phyloP scores from a whole-genome alignment of 2,329 filamentous ascomycete genomes.

The Neonectria hederae region DNA sequence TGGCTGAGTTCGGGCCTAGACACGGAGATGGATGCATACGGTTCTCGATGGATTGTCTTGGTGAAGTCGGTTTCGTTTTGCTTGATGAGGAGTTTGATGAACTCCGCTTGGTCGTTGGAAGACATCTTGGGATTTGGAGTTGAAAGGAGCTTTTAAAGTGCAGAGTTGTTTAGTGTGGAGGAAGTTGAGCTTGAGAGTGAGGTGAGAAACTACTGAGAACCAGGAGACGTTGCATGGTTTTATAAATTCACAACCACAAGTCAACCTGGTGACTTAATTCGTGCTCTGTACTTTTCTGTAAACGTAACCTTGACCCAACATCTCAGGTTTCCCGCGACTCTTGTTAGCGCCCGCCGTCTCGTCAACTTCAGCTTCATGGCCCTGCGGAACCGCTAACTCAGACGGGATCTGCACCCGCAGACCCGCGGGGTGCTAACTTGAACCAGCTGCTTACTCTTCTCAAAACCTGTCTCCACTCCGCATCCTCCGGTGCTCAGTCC shows the following conservation, averaged over 20 bases:
- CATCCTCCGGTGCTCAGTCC: not conserved
- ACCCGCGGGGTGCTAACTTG: not conserved
- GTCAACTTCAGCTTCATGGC: not conserved
- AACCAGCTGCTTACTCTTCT: not conserved
- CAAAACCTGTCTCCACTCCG: not conserved
- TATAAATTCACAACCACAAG: not conserved
- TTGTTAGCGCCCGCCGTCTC: not conserved
- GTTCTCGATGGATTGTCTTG: slow-evolving; percentile 38
- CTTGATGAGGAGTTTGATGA: slow-evolving; percentile 9
- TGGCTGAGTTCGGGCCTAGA: slow-evolving; percentile 51
- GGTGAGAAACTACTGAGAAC: not conserved
- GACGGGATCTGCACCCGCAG: not conserved
- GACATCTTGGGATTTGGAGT: not conserved
- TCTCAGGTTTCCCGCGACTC: not conserved
- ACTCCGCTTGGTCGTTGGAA: not conserved
- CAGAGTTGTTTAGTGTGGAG: not conserved
- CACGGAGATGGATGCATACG: slow-evolving; percentile 52
- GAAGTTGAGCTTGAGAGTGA: not conserved
- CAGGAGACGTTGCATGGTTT: not conserved
- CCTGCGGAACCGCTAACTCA: not conserved
- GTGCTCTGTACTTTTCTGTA: not conserved
- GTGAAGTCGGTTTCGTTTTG: slow-evolving; percentile 14
- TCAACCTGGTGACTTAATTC: not conserved
- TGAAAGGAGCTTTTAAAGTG: not conserved
- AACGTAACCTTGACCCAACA: not conserved